Evolutionary conservation across 108 stramenopile species (phyloP).

Genomic region (Stephanodiscus minutulus): DNA sequence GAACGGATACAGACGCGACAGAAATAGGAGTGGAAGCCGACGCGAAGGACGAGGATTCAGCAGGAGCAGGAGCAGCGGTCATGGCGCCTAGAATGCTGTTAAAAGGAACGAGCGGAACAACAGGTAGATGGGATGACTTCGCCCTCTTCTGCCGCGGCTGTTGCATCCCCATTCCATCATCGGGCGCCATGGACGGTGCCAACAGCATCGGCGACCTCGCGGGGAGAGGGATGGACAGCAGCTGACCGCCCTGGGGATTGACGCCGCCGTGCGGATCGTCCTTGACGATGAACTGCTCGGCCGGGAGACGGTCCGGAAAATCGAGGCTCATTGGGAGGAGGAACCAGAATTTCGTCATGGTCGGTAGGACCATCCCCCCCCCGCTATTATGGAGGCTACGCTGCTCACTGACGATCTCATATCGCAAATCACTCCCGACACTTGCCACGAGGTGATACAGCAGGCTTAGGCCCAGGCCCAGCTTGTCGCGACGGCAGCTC

Average conservation of each 20-base stretch:
- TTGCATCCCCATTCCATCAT: background rate
- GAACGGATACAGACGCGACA: background rate
- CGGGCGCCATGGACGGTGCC: background rate
- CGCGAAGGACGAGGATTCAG: background rate
- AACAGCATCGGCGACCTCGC: background rate
- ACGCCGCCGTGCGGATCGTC: too few species aligned
- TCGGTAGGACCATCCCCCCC: conserved; percentile 1
- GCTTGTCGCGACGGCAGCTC: conserved; percentile 37
- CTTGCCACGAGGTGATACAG: conserved; percentile 55
- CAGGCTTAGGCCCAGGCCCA: conserved; percentile 54
- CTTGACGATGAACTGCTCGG: too few species aligned
- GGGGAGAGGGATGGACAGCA: background rate
- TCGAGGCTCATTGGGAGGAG: conserved; percentile 41
- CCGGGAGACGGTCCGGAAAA: conserved; percentile 30
- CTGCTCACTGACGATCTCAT: conserved; percentile 33
- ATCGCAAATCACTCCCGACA: conserved; percentile 48
- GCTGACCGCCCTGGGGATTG: conserved; percentile 1
- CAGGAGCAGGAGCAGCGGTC: background rate
- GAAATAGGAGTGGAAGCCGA: background rate
- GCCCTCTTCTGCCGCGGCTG: conserved; percentile 9
- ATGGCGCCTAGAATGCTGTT: background rate
- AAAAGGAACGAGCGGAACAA: conserved; percentile 1
- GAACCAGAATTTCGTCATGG: conserved; percentile 51
- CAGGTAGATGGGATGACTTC: conserved; percentile 5
- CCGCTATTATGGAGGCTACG: conserved; percentile 2